Evolutionary conservation across 352 stramenopile genomes (phyloP), one percentile per base, ranked within the genome.

Genomic region (Phytopythium ostracodes): DNA sequence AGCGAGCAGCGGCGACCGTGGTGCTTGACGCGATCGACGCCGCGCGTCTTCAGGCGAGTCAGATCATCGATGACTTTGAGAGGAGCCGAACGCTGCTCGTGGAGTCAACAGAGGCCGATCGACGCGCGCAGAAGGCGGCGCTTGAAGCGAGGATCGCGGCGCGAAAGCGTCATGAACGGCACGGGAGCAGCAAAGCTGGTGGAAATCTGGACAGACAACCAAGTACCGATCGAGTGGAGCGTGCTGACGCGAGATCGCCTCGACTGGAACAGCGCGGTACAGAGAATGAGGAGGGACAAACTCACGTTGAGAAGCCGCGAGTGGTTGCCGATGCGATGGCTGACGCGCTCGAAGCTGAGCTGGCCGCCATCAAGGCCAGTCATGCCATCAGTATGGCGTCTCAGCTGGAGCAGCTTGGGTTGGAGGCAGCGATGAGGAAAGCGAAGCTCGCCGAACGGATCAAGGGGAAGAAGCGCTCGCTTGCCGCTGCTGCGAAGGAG

Each of bases 341-440:
- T 1, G 52, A 56, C 0, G 40, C 62, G 18, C n/a, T 60, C 4
- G 63, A 66, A 33, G 57, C 59, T 24, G 75, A 79, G 42, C 73
- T 81, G 15, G 64, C 65, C 11, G 60, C 57, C 15, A 66, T 83
- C 5, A 65, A 74, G 40, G 65, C 66, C 4, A 68, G 68, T 24
- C 75, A 81, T 50, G 63, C 62, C 2, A 63, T 56, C 2, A 61
- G 73, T 4, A 53, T 77, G 42, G 62, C 65, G 22, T 58, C 63
- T 44, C 63, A 67, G 22, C 38, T 70, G 22, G 33, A 69, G 25
- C 71, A 81, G 27, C 46, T 84, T 0, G 68, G 79, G 33, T 24
- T 55, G 1, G 75, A 84, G 15, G 64, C 66, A 5, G 59, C 65
- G 33, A 60, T 65, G 50, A 67, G 66, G 33, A 79, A 79, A 55